Base-by-base conservation (phyloP, 2,329 filamentous ascomycete species). In the Cadophora malorum region DNA sequence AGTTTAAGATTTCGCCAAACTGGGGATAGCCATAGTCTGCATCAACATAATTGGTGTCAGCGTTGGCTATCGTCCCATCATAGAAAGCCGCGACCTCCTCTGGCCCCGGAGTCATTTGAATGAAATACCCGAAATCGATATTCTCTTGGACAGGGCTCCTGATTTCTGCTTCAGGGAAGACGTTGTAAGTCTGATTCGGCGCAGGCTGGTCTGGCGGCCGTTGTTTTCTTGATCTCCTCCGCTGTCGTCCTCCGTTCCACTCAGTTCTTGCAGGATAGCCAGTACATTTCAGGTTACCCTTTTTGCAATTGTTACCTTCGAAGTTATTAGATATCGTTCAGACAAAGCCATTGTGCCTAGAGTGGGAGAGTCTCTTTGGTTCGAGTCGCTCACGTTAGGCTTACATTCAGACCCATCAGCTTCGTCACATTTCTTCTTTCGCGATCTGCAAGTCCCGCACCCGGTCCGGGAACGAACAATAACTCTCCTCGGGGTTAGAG, bases 381-480 rank as follows among this genome's bases (percentile, higher is more conserved):
- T 59, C 7, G 35, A 25, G 19, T 38, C 12, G 33, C 12, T 19
- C 56, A 23, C 33, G 56, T 8, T 45, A 6, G 4, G 56, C 56
- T 59, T 45, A 59, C 56, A 59, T 41, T 23, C 19, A 23, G 38
- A 21, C 4, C 56, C 56, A 16, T 21, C 9, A 6, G 21, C 10
- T 25, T 89, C 87, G 74, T 87, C 85, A 77, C 87, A 89, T 80
- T 89, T 89, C 72, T 89, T 81, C 82, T 88, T 87, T 69, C 85
- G 81, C 73, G 82, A 81, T 63, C 85, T 83, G 79, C 85, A 87
- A 70, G 84, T 86, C 69, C 82, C 76, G 74, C 81, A 73, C 6
- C 72, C 72, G 1, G 71, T 71, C 19, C 69, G 69, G 6, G 65
- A 60, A 45, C 69, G 67, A 31, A 55, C 69, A 45, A 70, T 65